These are phyloP conservation scores for Plenodomus biglobosus DNA, from an alignment of 2,329 filamentous ascomycete genomes.

Conservation along the genomic window DNA sequence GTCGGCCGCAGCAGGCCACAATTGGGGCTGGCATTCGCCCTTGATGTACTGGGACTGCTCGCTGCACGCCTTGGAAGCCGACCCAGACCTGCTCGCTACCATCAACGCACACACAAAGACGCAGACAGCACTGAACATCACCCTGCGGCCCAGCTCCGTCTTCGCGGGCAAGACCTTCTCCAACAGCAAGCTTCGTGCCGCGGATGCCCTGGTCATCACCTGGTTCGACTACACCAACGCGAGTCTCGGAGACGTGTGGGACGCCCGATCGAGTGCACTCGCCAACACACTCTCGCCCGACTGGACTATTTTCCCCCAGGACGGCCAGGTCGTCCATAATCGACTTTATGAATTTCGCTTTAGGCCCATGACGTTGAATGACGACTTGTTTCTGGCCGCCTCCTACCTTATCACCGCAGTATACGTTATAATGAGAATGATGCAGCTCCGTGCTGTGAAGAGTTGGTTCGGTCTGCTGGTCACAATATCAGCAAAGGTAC, in stretches of 20 bases:
- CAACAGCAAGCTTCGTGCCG: conserved; percentile 66
- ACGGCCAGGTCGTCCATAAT: conserved; percentile 57
- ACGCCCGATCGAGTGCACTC: conserved; percentile 59
- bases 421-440: conserved; percentile 68
- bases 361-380: conserved; percentile 68
- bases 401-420: conserved; percentile 65
- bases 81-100: conserved; percentile 66
- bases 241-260: conserved; percentile 66
- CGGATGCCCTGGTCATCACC: conserved; percentile 77
- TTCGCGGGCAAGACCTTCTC: conserved; percentile 80
- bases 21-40: conserved; percentile 82
- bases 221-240: conserved; percentile 69
- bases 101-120: conserved; percentile 66
- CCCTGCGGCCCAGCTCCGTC: conserved; percentile 74
- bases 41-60: conserved; percentile 78
- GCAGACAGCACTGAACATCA: conserved; percentile 70
- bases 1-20: conserved; percentile 55
- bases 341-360: conserved; percentile 79
- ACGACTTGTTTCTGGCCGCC: conserved; percentile 63
- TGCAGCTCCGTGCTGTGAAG: conserved; percentile 72
- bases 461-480: conserved; percentile 72
- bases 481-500: conserved; percentile 66
- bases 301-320: conserved; percentile 67
- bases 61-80: conserved; percentile 58
- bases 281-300: conserved; percentile 53